Conservation (phyloP, 805 yeast species). For the Candida pseudofarinosa region DNA sequence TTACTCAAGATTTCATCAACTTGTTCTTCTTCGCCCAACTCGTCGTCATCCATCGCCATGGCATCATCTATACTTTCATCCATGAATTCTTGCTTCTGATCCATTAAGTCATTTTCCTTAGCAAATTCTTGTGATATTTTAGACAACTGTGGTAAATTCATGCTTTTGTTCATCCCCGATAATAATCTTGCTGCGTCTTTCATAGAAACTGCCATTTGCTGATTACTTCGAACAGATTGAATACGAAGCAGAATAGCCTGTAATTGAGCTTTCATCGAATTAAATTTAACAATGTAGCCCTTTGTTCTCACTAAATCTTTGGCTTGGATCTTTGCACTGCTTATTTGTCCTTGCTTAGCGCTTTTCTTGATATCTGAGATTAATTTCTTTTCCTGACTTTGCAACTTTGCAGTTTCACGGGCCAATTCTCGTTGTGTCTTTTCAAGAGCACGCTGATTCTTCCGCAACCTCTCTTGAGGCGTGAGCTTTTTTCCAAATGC, state of each 20-base stretch:
- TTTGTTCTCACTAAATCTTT: constrained; percentile 90
- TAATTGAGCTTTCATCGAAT: constrained; percentile 88
- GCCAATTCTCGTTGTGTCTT: constrained; percentile 91
- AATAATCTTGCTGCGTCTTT: constrained; percentile 84
- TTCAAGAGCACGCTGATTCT: constrained; percentile 92
- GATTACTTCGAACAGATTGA: constrained; percentile 88
- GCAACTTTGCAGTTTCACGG: constrained; percentile 80
- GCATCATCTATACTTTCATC: constrained; percentile 97
- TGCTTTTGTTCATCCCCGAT: constrained; percentile 80
- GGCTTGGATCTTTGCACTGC: constrained; percentile 92
- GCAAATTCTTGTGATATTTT: constrained; percentile 94
- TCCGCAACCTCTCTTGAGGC: constrained; percentile 91
- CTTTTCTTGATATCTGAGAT: constrained; percentile 82
- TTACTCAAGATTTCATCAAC: constrained; percentile 86
- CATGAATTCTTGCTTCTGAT: constrained; percentile 97
- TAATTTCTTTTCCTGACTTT: constrained; percentile 87
- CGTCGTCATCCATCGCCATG: constrained; percentile 76
- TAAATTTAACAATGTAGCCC: constrained; percentile 79
- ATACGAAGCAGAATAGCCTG: constrained; percentile 92
- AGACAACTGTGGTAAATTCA: constrained; percentile 88
- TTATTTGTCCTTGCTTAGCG: constrained; percentile 85
- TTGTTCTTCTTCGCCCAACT: constrained; percentile 82
- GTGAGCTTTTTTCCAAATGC: constrained; percentile 90
- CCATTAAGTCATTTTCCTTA: constrained; percentile 92
- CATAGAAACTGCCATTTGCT: constrained; percentile 94